Base-by-base conservation (phyloP, 805 yeast genomes). In the Lipomyces mesembrius region DNA sequence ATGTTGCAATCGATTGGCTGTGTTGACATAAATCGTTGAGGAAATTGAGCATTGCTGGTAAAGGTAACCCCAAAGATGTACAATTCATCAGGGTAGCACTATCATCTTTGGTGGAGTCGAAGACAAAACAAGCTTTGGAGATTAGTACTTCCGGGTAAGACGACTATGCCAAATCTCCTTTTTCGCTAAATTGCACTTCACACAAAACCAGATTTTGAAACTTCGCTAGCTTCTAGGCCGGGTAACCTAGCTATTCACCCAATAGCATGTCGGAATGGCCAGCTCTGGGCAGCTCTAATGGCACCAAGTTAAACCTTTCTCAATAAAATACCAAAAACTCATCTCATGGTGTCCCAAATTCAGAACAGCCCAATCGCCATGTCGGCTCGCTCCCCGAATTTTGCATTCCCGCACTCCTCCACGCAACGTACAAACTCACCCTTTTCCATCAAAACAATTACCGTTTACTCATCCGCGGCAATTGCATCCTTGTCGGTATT, bases 231-330 rank as follows among this genome's bases (percentile, higher is more conserved):
- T 0, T 6, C 1, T 5, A 5, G 49, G 14, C 49, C 49, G 49
- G 49, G 49, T 43, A 43, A 43, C 3, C 22, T 5, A 2, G 9
- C 11, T 1, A 22, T 53, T 14, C 52, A 46, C 57, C 66, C 66
- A 63, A 59, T 63, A 55, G 62, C 62, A 51, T 55, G 60, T 35
- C 65, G 59, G 55, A 35, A 59, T 37, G 39, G 34, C 3, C 27
- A 17, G 9, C 17, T 20, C 17, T 7, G 60, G 5, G 34, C 7
- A n/a, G 14, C 27, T 12, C 3, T 34, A 9, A 14, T 20, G 22
- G 20, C 8, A 14, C 51, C 61, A 60, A 52, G 9, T 17, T 43
- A 46, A 49, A 7, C 12, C 12, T 6, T 34, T 43, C 52, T 54
- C 9, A 43, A 17, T 7, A 43, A 43, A 43, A 43, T 43, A 8